Evolutionary conservation across 2,329 filamentous ascomycete genomes (phyloP), one percentile per base, ranked within the genome.

Genomic region (Aspergillus chevalieri): DNA sequence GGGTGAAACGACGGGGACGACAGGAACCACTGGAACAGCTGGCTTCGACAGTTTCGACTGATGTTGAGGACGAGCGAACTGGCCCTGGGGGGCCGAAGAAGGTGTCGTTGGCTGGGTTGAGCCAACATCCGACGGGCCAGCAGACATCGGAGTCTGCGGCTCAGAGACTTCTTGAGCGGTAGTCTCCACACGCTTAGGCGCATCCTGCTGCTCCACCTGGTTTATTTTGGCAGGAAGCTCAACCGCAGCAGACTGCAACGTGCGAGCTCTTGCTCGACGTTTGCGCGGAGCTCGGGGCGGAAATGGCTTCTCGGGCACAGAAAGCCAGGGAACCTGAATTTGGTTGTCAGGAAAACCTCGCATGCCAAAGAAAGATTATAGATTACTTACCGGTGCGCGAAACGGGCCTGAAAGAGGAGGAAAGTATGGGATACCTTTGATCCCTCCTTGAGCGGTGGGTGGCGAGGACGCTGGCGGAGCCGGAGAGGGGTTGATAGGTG

Each of bases 271-370:
- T 15, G 63, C 70, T 47, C 78, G 73, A 57, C 75, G 73, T 57
- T 73, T 71, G 47, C 71, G 68, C 12, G 74, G 71, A 44, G 73
- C 71, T 60, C 75, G 73, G 14, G 75, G 65, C 3, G 81, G 81
- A 58, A 84, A 84, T 2, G 74, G 67, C 28, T 67, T 67, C 17
- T 78, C 76, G 14, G 78, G 74, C 24, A 78, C 74, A 10, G 81
- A 84, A 30, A 81, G 73, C 81, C 81, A 84, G 9, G 82, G 82
- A 17, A 84, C 67, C 75, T 79, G 55, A 24, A 50, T 39, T 7
- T 38, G 46, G 46, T 6, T 43, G 47, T 64, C 46, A 62, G 53
- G 36, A 15, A 15, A 19, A 17, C 6, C 10, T 42, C 14, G 24
- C 12, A 9, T 8, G 39, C 47, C 45, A 21, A 42, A 36, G 10